phyloP scores from a whole-genome alignment of 441 rosid genomes.

The Capsella rubella region DNA sequence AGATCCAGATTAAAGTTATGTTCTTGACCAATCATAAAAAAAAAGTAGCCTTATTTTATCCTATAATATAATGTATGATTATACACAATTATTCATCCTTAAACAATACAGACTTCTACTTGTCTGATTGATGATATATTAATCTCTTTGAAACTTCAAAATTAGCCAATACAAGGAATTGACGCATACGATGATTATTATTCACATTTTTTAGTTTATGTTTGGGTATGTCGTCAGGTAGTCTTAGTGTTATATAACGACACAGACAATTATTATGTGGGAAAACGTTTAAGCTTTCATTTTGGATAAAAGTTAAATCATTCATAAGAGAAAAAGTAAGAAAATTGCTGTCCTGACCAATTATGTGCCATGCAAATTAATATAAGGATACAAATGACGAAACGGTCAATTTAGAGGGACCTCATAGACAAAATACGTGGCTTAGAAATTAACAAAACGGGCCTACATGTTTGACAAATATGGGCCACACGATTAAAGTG shows the following conservation, averaged over 20 bases:
- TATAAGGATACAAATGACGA: conserved; percentile 30
- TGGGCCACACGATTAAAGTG: conserved; percentile 20
- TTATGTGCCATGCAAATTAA: conserved; percentile 31
- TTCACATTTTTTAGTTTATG: no score
- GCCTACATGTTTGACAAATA: conserved; percentile 28
- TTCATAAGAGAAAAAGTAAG: background rate
- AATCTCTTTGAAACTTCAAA: background rate
- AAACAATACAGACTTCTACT: background rate
- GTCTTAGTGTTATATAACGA: no score
- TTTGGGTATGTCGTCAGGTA: no score
- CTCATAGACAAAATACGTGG: conserved; percentile 23
- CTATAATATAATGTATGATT: no score
- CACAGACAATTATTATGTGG: background rate
- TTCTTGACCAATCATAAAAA: background rate
- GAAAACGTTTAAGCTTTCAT: background rate
- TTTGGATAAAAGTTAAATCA: conserved; percentile 20
- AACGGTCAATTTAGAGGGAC: conserved; percentile 32
- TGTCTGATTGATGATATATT: background rate
- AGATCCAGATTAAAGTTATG: background rate
- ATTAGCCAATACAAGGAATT: background rate
- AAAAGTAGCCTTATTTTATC: background rate
- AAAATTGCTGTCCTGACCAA: conserved; percentile 28
- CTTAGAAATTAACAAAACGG: conserved; percentile 28
- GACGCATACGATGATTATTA: background rate
- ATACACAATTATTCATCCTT: no score